A percentile compares a stretch with the other conserved stretches of the same genome.
These are phyloP conservation scores for Ceriops decandra DNA, from an alignment of 345 rosid species.

Conservation along the genomic window DNA sequence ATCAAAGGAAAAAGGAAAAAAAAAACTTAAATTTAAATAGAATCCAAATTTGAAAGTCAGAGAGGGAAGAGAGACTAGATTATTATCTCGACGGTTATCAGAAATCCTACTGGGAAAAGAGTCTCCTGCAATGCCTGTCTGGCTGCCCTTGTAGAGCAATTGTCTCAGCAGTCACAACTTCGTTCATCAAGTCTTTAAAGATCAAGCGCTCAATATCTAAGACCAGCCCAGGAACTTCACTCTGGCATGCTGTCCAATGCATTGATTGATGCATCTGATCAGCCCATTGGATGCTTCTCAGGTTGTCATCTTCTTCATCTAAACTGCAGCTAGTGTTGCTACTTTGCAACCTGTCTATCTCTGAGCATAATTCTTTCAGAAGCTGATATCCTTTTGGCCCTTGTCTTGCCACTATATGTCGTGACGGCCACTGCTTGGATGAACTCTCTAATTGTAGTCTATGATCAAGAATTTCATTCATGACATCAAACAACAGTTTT, in stretches of 20 bases:
- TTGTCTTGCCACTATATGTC: conserved; percentile 27
- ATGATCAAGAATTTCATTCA: conserved; percentile 56
- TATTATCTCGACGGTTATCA: not conserved
- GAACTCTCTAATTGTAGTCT: conserved; percentile 36
- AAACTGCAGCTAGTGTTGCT: conserved; percentile 39
- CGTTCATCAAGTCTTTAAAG: conserved; percentile 77
- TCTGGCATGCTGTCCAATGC: conserved; percentile 42
- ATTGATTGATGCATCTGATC: conserved; percentile 48
- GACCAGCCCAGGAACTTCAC: conserved; percentile 58
- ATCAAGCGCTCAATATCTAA: conserved; percentile 71
- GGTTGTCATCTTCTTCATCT: conserved; percentile 44
- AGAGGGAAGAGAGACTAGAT: not conserved
- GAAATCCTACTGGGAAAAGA: conserved; percentile 7
- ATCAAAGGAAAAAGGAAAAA: too few species aligned
- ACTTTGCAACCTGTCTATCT: conserved; percentile 59
- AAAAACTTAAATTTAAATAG: not conserved
- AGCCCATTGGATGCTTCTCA: conserved; percentile 41
- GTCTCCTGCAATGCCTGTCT: conserved; percentile 13
- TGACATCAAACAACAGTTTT: conserved; percentile 71
- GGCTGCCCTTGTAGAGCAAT: conserved; percentile 19
- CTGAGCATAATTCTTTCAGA: conserved; percentile 54
- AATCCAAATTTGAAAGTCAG: not conserved
- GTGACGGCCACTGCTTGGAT: conserved; percentile 24
- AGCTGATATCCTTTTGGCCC: conserved; percentile 44
- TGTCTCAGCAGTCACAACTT: conserved; percentile 48